A percentile compares a stretch with the other conserved stretches of the same genome.
Conservation (phyloP, 148 eudicot species). For the Silene uniflora region DNA sequence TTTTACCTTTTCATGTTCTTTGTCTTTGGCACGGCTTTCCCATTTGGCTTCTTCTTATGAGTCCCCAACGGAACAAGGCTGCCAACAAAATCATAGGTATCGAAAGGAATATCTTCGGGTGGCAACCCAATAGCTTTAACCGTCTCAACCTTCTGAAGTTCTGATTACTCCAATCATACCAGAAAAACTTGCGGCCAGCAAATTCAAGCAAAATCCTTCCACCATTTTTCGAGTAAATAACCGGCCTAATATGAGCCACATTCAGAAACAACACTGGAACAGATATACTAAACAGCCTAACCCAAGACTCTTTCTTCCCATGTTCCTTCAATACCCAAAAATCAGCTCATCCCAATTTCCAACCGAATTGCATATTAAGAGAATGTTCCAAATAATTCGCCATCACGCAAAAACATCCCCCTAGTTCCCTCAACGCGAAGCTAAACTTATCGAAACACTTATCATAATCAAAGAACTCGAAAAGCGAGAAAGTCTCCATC, state of each 20-base stretch:
- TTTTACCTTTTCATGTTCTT: neutral
- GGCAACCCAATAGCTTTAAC: neutral
- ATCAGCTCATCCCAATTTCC: no score
- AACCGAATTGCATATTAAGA: no score
- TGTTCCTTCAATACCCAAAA: neutral
- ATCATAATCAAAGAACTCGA: no score
- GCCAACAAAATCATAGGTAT: neutral
- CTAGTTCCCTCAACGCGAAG: no score
- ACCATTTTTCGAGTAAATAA: slow-evolving; percentile 1
- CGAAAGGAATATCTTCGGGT: neutral
- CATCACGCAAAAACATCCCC: no score
- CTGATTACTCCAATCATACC: neutral
- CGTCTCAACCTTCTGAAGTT: neutral
- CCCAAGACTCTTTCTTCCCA: slow-evolving; percentile 7
- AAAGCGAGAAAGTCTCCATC: no score
- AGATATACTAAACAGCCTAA: slow-evolving; percentile 5
- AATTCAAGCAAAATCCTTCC: neutral
- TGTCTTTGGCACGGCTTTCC: neutral
- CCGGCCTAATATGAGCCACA: neutral
- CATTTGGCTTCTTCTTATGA: neutral
- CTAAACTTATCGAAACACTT: no score
- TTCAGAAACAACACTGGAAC: neutral
- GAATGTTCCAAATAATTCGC: no score
- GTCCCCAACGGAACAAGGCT: neutral
- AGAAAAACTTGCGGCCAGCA: neutral